A percentile compares a stretch with the other conserved stretches of the same genome.
Conservation (phyloP, 352 stramenopile genomes). For the Pythium insidiosum region DNA sequence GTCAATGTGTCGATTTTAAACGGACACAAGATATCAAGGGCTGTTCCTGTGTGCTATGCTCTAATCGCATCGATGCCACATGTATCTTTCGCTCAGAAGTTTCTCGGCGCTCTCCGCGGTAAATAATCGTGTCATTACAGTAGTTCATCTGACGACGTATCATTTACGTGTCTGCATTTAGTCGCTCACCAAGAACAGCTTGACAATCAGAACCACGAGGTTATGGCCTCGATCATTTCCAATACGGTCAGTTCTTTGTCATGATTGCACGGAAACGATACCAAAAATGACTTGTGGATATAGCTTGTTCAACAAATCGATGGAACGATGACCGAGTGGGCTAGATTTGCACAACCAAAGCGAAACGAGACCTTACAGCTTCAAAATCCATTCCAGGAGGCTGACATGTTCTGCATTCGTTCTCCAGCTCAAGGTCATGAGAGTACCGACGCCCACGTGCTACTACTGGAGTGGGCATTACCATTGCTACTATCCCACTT, state of each 20-base stretch:
- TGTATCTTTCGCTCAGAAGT: conserved; percentile 10
- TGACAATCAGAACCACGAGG: background rate
- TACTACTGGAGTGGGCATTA: conserved; percentile 13
- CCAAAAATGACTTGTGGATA: too few relatives aligned
- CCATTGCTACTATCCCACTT: conserved; percentile 5
- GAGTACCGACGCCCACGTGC: too few relatives aligned
- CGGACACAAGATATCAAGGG: background rate
- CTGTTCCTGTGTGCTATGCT: conserved; percentile 13
- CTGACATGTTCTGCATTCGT: too few relatives aligned
- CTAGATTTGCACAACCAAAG: background rate
- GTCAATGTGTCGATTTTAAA: background rate
- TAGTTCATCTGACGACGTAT: too few relatives aligned
- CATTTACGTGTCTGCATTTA: too few relatives aligned
- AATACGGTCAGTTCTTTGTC: too few relatives aligned
- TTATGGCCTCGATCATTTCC: too few relatives aligned
- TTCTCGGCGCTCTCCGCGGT: conserved; percentile 13
- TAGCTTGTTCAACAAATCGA: conserved; percentile 13
- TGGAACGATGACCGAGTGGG: conserved; percentile 6
- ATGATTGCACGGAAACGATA: too few relatives aligned
- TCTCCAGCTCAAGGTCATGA: too few relatives aligned
- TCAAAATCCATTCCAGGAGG: background rate
- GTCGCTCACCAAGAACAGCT: conserved; percentile 8
- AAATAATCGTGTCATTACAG: too few relatives aligned
- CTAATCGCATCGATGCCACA: conserved; percentile 11
- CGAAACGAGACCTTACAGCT: conserved; percentile 2